Percentiles rank a stretch among this genome's conserved stretches.
phyloP scores from a whole-genome alignment of 768 basidiomycete species.

The Cystobasidium onofrii region DNA sequence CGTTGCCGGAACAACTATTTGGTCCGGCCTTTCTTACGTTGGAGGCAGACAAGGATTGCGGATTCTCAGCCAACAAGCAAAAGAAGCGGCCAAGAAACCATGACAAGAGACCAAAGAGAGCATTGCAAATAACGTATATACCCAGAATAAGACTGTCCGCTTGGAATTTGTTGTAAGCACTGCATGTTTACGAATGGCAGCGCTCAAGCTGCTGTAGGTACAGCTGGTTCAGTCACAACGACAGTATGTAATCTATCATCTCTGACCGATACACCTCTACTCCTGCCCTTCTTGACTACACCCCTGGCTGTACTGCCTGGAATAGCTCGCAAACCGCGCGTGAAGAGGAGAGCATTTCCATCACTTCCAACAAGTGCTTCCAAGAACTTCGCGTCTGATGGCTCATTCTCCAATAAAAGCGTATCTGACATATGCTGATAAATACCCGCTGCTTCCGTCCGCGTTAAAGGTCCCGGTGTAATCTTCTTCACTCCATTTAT shows the following conservation, averaged over 20 bases:
- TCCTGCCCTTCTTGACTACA: conserved; percentile 23
- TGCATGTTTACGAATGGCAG: not conserved
- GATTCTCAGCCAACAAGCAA: not conserved
- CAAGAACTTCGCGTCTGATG: conserved; percentile 4
- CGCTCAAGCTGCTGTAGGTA: not conserved
- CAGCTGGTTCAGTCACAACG: not conserved
- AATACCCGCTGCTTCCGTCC: conserved; percentile 19
- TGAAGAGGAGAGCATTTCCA: conserved; percentile 24
- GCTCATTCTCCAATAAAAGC: not conserved
- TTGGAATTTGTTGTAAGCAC: too few relatives aligned
- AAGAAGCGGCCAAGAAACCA: conserved; percentile 20
- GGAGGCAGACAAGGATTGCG: conserved; percentile 26
- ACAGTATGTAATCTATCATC: conserved; percentile 12
- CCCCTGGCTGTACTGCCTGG: conserved; percentile 15
- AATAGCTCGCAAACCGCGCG: conserved; percentile 13
- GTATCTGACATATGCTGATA: conserved; percentile 11
- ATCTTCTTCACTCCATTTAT: not conserved
- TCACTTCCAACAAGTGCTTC: conserved; percentile 24
- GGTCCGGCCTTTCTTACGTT: conserved; percentile 62
- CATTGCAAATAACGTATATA: not conserved
- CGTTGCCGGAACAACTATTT: conserved; percentile 82
- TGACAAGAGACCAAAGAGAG: not conserved
- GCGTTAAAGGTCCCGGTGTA: not conserved
- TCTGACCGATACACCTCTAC: conserved; percentile 1
- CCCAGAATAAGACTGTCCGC: too few relatives aligned